Base-by-base conservation (phyloP, 192 early-diverging fungal genomes). In the Spizellomyces sp. region DNA sequence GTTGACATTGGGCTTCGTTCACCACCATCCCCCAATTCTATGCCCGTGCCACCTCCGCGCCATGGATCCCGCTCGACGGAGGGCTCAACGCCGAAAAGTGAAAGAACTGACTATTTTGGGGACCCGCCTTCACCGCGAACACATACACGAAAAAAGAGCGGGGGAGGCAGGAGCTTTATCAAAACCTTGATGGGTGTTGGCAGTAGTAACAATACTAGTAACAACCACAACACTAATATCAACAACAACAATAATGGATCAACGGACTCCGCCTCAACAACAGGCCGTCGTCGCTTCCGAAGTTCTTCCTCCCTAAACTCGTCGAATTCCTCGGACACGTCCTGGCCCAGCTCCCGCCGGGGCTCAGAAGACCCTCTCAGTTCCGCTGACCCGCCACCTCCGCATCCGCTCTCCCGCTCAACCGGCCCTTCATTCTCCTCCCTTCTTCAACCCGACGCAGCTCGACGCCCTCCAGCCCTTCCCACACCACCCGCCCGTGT, bases 101-200 rank as follows among this genome's bases (percentile, higher is more conserved):
- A 41, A 41, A 36, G 21, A 9, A 63, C 4, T 17, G 17, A 63
- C 44, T 17, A 44, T 10, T 19, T 17, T 9, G 45, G 62, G 6
- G 36, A 22, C 1, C 36, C 62, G 17, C 27, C 43, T 15, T 63
- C 62, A 12, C 36, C 59, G 10, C 66, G 56, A 22, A n/a, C 22
- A 15, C 68, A 70, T 62, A 12, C 41, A 36, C 68, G 58, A 9
- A 41, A 62, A 43, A 58, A 61, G 58, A 60, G 43, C 58, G 68
- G 58, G 4, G 58, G 43, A 15, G 68, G 58, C 55, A 60, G 61
- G 27, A 22, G 58, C 0, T 70, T 70, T 46, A 61, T 70, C 58
- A 70, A 70, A 62, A 15, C 68, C 5, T 43, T 70, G 8, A 70
- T 70, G 68, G 50, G 50, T 54, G 50, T 12, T 12, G 50, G 12